phyloP scores from a whole-genome alignment of 192 early-diverging fungal genomes.

The Linnemannia zychae region DNA sequence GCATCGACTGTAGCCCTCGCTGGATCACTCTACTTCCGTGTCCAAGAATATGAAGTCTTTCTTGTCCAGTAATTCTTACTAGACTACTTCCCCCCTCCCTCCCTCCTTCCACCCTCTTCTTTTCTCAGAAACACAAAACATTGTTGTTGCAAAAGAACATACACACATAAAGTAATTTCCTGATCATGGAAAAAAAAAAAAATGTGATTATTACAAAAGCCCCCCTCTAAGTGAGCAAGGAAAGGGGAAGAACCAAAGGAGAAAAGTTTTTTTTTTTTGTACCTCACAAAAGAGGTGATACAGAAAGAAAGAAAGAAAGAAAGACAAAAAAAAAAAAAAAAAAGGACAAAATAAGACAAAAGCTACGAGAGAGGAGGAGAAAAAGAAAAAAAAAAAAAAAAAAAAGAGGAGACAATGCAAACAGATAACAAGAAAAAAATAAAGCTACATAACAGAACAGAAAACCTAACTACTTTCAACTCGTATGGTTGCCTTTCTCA shows the following conservation, averaged over 20 bases:
- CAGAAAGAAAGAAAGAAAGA: too few species aligned
- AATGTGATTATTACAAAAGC: too few species aligned
- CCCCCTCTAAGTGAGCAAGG: too few species aligned
- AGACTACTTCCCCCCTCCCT: conserved; percentile 14
- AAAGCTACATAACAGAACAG: background rate
- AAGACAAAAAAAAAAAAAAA: too few species aligned
- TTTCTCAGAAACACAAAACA: background rate
- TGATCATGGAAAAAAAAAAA: background rate
- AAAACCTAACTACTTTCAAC: background rate
- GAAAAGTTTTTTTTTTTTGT: background rate
- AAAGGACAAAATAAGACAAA: too few species aligned
- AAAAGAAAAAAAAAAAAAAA: background rate
- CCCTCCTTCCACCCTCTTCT: too few species aligned
- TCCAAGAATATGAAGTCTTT: conserved; percentile 51
- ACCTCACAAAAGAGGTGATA: too few species aligned
- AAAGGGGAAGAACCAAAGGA: background rate
- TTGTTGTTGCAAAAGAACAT: background rate
- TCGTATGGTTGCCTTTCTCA: background rate
- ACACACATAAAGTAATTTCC: background rate
- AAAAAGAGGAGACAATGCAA: background rate
- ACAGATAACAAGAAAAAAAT: background rate
- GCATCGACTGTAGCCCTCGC: conserved; percentile 31
- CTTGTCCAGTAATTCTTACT: conserved; percentile 39
- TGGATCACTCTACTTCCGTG: conserved; percentile 45
- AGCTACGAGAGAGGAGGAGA: background rate